phyloP scores from a whole-genome alignment of 179 eudicot genomes.

The Gypsophila paniculata region DNA sequence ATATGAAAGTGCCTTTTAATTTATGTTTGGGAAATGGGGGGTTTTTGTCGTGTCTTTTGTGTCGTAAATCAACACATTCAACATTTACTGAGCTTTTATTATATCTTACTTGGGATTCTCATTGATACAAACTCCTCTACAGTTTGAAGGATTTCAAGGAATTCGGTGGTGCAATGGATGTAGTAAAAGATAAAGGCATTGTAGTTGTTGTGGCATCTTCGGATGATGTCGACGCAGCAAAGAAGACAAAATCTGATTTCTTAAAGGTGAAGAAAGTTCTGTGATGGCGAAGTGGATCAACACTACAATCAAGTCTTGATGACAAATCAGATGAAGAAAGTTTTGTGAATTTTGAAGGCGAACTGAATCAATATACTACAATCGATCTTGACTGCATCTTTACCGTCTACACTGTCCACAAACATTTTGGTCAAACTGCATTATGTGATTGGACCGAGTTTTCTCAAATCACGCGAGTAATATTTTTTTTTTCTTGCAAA shows the following conservation, averaged over 20 bases:
- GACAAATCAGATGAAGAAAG: not conserved
- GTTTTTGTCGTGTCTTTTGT: too few species aligned
- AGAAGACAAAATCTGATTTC: slow-evolving; percentile 53
- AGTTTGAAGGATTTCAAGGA: slow-evolving; percentile 85
- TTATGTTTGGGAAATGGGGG: too few species aligned
- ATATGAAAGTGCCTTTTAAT: too few species aligned
- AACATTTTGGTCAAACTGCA: too few species aligned
- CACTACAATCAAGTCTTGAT: not conserved
- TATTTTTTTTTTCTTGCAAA: too few species aligned
- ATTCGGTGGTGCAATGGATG: slow-evolving; percentile 67
- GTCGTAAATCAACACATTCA: too few species aligned
- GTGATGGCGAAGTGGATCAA: slow-evolving; percentile 19
- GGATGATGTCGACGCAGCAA: slow-evolving; percentile 76
- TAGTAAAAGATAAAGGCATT: slow-evolving; percentile 72
- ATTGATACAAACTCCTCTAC: slow-evolving; percentile 16
- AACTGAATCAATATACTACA: not conserved
- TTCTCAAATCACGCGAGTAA: too few species aligned
- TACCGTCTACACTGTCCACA: too few species aligned
- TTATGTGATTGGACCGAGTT: too few species aligned
- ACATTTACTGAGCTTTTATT: too few species aligned
- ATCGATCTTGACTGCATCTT: too few species aligned
- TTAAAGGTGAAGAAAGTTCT: slow-evolving; percentile 68
- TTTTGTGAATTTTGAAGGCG: too few species aligned
- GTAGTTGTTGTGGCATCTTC: slow-evolving; percentile 93
- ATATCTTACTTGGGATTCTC: not conserved